Conservation (phyloP, 2,329 filamentous ascomycete genomes). For the Botrytis deweyae region DNA sequence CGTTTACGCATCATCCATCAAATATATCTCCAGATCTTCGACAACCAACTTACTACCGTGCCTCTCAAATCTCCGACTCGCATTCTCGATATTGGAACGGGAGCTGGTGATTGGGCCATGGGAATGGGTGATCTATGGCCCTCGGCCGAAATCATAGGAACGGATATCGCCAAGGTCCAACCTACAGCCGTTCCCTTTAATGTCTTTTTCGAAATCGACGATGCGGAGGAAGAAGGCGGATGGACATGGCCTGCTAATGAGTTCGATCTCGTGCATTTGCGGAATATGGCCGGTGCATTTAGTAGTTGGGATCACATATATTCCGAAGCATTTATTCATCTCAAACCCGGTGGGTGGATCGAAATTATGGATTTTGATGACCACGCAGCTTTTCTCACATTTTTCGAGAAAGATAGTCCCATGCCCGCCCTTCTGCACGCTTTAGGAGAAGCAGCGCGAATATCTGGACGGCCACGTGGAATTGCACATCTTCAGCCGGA, state of each 20-base stretch:
- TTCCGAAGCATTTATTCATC: constrained; percentile 46
- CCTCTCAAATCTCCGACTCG: constrained; percentile 43
- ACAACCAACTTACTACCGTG: constrained; percentile 35
- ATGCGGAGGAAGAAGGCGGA: constrained; percentile 47
- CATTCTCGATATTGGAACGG: constrained; percentile 51
- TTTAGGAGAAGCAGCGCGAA: constrained; percentile 27
- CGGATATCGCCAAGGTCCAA: constrained; percentile 60
- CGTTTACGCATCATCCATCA: constrained; percentile 36
- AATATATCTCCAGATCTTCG: constrained; percentile 34
- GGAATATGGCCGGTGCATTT: constrained; percentile 58
- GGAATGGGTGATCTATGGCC: constrained; percentile 54
- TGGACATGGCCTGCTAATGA: constrained; percentile 52
- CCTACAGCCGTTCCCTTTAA: constrained; percentile 59
- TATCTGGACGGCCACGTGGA: constrained; percentile 29
- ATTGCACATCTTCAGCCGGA: constrained; percentile 31
- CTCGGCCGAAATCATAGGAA: constrained; percentile 54
- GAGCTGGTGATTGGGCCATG: constrained; percentile 63
- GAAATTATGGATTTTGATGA: constrained; percentile 39
- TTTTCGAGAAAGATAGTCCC: constrained; percentile 27
- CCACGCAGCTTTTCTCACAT: constrained; percentile 27
- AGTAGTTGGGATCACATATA: constrained; percentile 57
- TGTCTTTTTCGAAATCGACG: constrained; percentile 64
- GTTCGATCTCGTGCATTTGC: constrained; percentile 61
- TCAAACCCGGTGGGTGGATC: constrained; percentile 39
- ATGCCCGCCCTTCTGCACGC: constrained; percentile 23